Percentiles rank a stretch among this genome's conserved stretches.
phyloP scores from a whole-genome alignment of 805 yeast genomes.

The Saturnispora dispora region DNA sequence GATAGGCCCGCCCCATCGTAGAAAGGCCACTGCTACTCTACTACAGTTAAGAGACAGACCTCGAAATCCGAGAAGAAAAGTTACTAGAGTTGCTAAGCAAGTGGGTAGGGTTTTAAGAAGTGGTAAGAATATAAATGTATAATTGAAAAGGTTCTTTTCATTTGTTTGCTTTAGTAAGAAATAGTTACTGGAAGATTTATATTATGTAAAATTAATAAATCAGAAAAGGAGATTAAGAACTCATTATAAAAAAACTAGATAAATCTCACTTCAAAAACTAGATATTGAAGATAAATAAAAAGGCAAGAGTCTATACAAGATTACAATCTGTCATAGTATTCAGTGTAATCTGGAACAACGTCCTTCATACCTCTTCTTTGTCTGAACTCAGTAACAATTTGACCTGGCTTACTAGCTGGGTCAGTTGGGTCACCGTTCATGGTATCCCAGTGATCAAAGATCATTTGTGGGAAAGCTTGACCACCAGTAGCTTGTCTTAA shows the following conservation, averaged over 20 bases:
- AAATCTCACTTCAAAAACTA: conserved; percentile 12
- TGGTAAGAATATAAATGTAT: not conserved
- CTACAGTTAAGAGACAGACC: not conserved
- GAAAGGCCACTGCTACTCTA: not conserved
- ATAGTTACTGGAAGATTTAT: not conserved
- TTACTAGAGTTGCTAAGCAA: conserved; percentile 5
- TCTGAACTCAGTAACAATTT: conserved; percentile 55
- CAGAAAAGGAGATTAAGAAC: conserved; percentile 3
- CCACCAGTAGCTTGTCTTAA: conserved; percentile 99
- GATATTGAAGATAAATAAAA: conserved; percentile 9
- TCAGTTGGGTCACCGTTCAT: conserved; percentile 90
- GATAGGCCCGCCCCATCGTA: not conserved
- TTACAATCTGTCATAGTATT: conserved; percentile 91
- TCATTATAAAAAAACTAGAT: conserved; percentile 6
- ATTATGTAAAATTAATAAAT: conserved; percentile 2
- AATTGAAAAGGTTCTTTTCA: not conserved
- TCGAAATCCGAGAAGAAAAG: conserved; percentile 2
- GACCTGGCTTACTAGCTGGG: conserved; percentile 61
- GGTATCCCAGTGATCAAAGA: conserved; percentile 97
- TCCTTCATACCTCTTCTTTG: conserved; percentile 97
- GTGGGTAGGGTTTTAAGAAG: not conserved
- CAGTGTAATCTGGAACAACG: conserved; percentile 97
- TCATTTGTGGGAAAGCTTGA: conserved; percentile 99
- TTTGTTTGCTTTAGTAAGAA: no score
- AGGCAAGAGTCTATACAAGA: conserved; percentile 10